Percentiles rank a stretch among this genome's conserved stretches.
These are phyloP conservation scores for Chloropicon primus DNA, from an alignment of 139 green algal genomes.

Conservation along the genomic window DNA sequence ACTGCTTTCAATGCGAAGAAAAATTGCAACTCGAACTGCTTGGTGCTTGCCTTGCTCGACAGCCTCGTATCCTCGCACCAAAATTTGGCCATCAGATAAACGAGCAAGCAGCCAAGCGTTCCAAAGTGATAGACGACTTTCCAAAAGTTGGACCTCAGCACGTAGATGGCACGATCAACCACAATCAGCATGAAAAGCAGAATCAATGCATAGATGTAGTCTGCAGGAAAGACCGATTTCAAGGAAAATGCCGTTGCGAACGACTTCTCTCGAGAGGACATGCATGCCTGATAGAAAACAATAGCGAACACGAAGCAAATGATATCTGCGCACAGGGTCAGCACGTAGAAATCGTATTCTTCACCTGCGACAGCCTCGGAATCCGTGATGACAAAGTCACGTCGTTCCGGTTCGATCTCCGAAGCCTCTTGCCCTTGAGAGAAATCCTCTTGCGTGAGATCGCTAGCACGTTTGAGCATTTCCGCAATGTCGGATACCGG, in stretches of 20 bases:
- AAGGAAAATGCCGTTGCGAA: background rate
- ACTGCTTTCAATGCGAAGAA: conserved; percentile 49
- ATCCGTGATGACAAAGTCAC: background rate
- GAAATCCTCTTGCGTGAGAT: background rate
- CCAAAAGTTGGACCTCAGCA: conserved; percentile 28
- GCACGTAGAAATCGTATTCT: conserved; percentile 52
- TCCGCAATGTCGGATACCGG: background rate
- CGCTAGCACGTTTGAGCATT: background rate
- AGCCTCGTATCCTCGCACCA: background rate
- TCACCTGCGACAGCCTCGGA: background rate
- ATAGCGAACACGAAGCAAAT: conserved; percentile 51
- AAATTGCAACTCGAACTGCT: conserved; percentile 38
- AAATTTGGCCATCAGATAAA: background rate
- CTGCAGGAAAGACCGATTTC: background rate
- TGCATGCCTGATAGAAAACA: conserved; percentile 59
- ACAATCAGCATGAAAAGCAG: conserved; percentile 63
- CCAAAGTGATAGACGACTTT: background rate
- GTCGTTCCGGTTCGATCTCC: background rate
- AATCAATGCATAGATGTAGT: conserved; percentile 31
- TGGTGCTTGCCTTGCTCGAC: background rate
- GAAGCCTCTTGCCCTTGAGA: background rate
- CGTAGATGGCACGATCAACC: conserved; percentile 42
- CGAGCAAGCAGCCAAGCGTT: background rate
- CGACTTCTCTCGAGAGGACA: background rate
- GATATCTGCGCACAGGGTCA: conserved; percentile 46